Evolutionary conservation across 352 stramenopile species (phyloP).

Genomic region (Globisporangium cederbergense): DNA sequence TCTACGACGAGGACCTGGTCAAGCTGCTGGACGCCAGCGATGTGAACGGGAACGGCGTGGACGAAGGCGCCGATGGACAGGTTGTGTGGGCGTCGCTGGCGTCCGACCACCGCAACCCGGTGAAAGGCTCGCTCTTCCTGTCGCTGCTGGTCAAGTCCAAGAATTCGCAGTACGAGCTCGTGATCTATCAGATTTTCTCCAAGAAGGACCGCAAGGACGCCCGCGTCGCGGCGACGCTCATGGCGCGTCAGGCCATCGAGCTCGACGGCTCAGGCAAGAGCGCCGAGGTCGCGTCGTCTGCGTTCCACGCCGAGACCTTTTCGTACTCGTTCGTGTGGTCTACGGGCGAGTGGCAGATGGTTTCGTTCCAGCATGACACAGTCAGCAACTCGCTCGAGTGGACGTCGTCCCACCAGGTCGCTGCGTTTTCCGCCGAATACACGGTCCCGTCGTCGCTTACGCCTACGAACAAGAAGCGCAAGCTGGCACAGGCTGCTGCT

Average conservation of each 20-base stretch:
- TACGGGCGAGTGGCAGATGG: conserved; percentile 52
- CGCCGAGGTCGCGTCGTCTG: conserved; percentile 33
- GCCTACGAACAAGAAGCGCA: conserved; percentile 61
- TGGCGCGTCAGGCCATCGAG: conserved; percentile 30
- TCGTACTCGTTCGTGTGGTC: conserved; percentile 63
- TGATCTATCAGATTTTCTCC: conserved; percentile 51
- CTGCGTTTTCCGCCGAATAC: conserved; percentile 24
- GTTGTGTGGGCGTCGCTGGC: conserved; percentile 57
- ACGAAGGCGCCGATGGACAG: conserved; percentile 17
- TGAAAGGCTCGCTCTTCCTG: conserved; percentile 63
- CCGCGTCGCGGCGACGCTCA: conserved; percentile 26
- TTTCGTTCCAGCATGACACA: conserved; percentile 46
- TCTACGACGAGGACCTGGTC: conserved; percentile 50
- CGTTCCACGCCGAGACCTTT: conserved; percentile 71
- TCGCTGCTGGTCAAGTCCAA: conserved; percentile 52
- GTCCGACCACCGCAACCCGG: conserved; percentile 47
- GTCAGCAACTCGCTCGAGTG: conserved; percentile 41
- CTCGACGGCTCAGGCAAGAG: conserved; percentile 6
- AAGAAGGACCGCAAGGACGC: conserved; percentile 36
- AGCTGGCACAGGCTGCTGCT: conserved; percentile 30
- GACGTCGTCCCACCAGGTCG: conserved; percentile 37
- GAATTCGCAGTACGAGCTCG: conserved; percentile 36
- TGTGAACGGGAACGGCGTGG: background rate
- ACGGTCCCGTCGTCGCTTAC: conserved; percentile 18
- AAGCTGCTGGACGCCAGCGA: conserved; percentile 42